Evolutionary conservation across 331 rosid species (phyloP).

Genomic region (Pyrus hybrid): DNA sequence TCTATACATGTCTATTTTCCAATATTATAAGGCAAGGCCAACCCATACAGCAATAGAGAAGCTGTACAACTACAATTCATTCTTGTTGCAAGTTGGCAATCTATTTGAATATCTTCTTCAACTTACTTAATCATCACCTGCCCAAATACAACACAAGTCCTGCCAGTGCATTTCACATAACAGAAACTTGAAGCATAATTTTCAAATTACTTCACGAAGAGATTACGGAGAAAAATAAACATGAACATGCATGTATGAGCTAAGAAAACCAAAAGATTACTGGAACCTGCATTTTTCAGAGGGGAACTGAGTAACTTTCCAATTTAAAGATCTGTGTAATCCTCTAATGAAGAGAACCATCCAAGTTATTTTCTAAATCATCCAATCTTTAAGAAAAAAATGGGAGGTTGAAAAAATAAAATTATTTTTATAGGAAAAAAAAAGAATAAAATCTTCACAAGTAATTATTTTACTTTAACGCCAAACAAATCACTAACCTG

Average conservation of each 20-base stretch:
- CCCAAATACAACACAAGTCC: background rate
- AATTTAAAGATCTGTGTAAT: background rate
- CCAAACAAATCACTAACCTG: conserved; percentile 46
- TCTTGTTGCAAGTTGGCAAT: background rate
- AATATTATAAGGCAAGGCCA: background rate
- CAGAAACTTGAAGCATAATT: background rate
- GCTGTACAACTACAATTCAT: background rate
- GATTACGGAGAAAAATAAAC: background rate
- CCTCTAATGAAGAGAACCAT: background rate
- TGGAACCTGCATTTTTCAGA: background rate
- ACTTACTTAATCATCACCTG: background rate
- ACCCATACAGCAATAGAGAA: background rate
- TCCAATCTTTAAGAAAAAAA: background rate
- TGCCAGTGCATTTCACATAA: background rate
- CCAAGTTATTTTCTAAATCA: background rate
- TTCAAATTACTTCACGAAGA: background rate
- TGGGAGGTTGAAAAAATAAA: background rate
- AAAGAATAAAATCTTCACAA: background rate
- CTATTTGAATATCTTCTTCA: background rate
- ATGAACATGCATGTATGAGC: background rate
- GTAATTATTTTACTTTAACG: background rate
- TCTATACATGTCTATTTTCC: background rate
- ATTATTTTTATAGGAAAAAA: background rate
- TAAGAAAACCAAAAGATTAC: background rate
- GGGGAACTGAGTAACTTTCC: background rate